phyloP scores from a whole-genome alignment of 306 rosid species.

The Dryas drummondii region DNA sequence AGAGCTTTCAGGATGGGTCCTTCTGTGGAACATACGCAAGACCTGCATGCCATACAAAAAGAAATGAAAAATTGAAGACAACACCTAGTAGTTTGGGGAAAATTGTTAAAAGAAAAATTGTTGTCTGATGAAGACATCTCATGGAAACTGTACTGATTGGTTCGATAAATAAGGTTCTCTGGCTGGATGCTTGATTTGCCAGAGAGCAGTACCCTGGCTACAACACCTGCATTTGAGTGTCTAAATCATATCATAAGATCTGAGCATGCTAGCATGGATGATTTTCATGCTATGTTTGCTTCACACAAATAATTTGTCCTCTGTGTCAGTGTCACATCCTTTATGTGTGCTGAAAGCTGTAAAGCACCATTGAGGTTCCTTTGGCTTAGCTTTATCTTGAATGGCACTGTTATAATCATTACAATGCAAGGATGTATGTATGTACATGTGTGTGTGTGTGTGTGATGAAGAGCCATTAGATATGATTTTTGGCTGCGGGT shows the following conservation, averaged over 20 bases:
- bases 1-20: slow-evolving; percentile 66
- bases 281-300: slow-evolving; percentile 3
- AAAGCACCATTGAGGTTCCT: slow-evolving; percentile 8
- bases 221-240: not conserved
- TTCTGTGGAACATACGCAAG: slow-evolving; percentile 61
- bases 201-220: not conserved
- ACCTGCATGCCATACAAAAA: slow-evolving; percentile 52
- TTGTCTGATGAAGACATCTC: slow-evolving; percentile 4
- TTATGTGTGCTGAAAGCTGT: slow-evolving; percentile 21
- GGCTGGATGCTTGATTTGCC: slow-evolving; percentile 17
- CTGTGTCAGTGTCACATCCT: not conserved
- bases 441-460: slow-evolving; percentile 7
- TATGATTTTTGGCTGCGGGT: slow-evolving; percentile 15
- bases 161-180: slow-evolving; percentile 12
- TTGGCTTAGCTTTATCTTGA: slow-evolving; percentile 13
- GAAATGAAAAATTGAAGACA: slow-evolving; percentile 22
- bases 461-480: slow-evolving; percentile 16
- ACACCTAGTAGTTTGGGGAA: not conserved
- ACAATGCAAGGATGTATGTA: not conserved
- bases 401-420: not conserved
- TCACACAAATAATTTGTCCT: not conserved
- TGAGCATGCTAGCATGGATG: not conserved
- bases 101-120: not conserved
- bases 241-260: not conserved
- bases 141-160: slow-evolving; percentile 2